Base-by-base conservation (phyloP, 2,329 filamentous ascomycete species). In the Hirsutella thompsonii region DNA sequence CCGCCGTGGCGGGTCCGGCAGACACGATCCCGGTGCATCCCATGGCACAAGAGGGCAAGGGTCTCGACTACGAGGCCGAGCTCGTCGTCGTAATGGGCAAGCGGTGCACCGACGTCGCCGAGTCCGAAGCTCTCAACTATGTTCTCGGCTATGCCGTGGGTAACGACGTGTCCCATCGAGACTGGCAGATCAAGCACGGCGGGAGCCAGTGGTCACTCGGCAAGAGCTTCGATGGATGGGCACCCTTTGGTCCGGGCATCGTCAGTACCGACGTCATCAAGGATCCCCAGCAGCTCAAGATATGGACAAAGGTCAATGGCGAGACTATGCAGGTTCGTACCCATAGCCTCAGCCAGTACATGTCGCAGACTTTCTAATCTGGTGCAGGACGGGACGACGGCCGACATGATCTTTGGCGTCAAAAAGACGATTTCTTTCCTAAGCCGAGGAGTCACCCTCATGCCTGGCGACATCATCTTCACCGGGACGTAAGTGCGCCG, bases 61-160 rank as follows among this genome's bases (percentile, higher is more conserved):
- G 79, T 0, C 62, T 86, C 16, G 84, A 89, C 60, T 89, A 89
- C 59, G 84, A 90, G 61, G 85, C 81, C 56, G 84, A 90, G 62
- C 69, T 90, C 6, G 80, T 87, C 13, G 68, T 77, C 30, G 67
- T 89, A 8, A 85, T 89, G 46, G 81, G 81, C 20, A 81, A 79
- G 58, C 64, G 72, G 44, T 81, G 77, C 44, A 61, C 65, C 35
- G 70, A 87, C 53, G 77, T 89, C 11, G 58, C 75, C 1, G 79
- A 83, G 59, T 65, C 67, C 2, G 59, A 74, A 19, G 83, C 83
- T 0, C 63, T 88, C n/a, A 64, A 79, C 40, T 79, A 84, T 52
- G 80, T 89, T 3, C 66, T 87, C 2, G 84, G 84, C 5, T 89
- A 88, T 55, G 69, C 78, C 2, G 72, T 84, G 28, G 81, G 83